phyloP scores from a whole-genome alignment of 2,329 filamentous ascomycete species.

The Mycosphaerella sp. region DNA sequence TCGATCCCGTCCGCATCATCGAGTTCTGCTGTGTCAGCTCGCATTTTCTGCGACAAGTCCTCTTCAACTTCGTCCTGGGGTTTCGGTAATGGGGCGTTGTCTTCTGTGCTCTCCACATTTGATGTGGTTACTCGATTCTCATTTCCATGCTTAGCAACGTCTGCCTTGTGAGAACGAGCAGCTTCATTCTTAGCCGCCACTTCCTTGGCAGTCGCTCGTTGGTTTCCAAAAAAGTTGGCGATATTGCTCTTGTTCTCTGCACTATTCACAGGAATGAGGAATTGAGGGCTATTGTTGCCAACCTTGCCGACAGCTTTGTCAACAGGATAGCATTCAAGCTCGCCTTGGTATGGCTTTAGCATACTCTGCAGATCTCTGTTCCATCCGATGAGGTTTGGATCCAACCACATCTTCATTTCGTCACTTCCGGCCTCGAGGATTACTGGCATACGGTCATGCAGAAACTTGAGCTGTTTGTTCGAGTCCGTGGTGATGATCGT shows the following conservation, averaged over 20 bases:
- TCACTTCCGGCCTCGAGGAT: constrained; percentile 73
- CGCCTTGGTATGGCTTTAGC: constrained; percentile 71
- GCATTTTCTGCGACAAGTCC: constrained; percentile 36
- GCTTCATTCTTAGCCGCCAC: constrained; percentile 34
- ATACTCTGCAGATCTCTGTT: constrained; percentile 68
- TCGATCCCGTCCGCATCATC: constrained; percentile 27
- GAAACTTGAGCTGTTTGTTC: constrained; percentile 73
- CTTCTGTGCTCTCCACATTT: constrained; percentile 43
- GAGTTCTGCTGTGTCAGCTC: constrained; percentile 41
- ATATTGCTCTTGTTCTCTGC: constrained; percentile 89
- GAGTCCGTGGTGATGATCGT: constrained; percentile 89
- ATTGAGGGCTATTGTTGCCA: constrained; percentile 78
- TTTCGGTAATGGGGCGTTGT: constrained; percentile 49
- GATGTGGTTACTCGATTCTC: constrained; percentile 39
- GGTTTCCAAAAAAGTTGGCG: constrained; percentile 79
- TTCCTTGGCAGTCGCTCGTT: constrained; percentile 37
- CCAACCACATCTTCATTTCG: constrained; percentile 67
- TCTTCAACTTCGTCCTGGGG: constrained; percentile 22
- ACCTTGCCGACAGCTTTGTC: constrained; percentile 88
- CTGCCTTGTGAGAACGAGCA: constrained; percentile 29
- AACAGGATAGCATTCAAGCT: constrained; percentile 80
- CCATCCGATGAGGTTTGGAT: constrained; percentile 68
- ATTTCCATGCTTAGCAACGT: constrained; percentile 37
- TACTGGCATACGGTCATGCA: constrained; percentile 95
- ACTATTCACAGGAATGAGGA: constrained; percentile 76